These are phyloP conservation scores for Xerocomus potaroensis DNA, from an alignment of 768 basidiomycete genomes.

Conservation along the genomic window DNA sequence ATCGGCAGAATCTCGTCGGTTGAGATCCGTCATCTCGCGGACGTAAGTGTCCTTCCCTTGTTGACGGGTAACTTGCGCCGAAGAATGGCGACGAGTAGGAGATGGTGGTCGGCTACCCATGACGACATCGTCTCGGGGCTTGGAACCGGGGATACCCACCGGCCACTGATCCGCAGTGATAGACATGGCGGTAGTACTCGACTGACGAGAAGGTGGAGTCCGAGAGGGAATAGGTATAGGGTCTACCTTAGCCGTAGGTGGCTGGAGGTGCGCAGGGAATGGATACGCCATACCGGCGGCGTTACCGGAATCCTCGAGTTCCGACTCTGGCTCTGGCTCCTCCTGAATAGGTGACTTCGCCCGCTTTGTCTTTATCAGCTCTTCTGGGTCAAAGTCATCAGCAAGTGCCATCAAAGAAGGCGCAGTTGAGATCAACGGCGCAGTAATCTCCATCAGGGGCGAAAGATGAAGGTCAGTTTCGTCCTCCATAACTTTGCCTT, in stretches of 20 bases:
- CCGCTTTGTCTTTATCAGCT: slow-evolving; percentile 18
- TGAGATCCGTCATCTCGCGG: slow-evolving; percentile 24
- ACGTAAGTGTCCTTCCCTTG: slow-evolving; percentile 10
- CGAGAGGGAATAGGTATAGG: slow-evolving; percentile 32
- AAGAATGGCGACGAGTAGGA: slow-evolving; percentile 21
- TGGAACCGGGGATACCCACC: slow-evolving; percentile 22
- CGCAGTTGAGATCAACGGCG: slow-evolving; percentile 25
- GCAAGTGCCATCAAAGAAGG: slow-evolving; percentile 28
- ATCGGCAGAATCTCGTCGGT: slow-evolving; percentile 17
- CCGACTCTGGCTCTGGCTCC: slow-evolving; percentile 23
- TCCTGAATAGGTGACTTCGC: slow-evolving; percentile 20
- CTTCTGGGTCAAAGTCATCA: slow-evolving; percentile 29
- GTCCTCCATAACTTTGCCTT: slow-evolving; percentile 25
- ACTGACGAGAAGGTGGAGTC: slow-evolving; percentile 24
- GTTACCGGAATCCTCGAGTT: slow-evolving; percentile 18
- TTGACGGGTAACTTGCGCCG: slow-evolving; percentile 17
- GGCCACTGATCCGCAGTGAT: slow-evolving; percentile 22
- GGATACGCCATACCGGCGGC: slow-evolving; percentile 11
- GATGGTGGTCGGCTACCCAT: slow-evolving; percentile 29
- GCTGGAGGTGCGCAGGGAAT: slow-evolving; percentile 28
- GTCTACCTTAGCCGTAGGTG: slow-evolving; percentile 12
- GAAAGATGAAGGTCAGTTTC: slow-evolving; percentile 29
- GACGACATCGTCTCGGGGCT: slow-evolving; percentile 26
- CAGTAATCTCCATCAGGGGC: slow-evolving; percentile 25
- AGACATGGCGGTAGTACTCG: slow-evolving; percentile 27